A percentile compares a stretch with the other conserved stretches of the same genome.
Conservation (phyloP, 2,329 filamentous ascomycete species). For the Tolypocladium album region DNA sequence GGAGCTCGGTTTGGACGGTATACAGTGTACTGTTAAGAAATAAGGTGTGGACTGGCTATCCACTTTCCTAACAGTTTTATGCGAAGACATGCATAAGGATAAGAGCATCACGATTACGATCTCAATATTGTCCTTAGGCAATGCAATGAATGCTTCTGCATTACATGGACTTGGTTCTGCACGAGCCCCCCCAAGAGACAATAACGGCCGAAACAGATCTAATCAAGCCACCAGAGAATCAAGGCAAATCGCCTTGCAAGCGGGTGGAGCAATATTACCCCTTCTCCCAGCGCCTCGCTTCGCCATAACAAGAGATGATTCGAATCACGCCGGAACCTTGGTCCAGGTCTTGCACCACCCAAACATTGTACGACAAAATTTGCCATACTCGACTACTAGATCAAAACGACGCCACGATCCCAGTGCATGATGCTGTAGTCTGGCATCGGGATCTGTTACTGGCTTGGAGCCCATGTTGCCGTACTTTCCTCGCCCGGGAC, state of each 20-base stretch:
- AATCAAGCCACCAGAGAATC: neutral
- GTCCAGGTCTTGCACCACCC: conserved; percentile 11
- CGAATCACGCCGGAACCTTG: conserved; percentile 5
- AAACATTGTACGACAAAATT: conserved; percentile 12
- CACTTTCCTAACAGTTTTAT: too few relatives aligned
- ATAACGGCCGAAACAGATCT: neutral
- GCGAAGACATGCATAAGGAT: too few relatives aligned
- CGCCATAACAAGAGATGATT: neutral
- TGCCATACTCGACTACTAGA: conserved; percentile 11
- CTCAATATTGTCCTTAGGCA: too few relatives aligned
- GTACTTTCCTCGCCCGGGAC: conserved; percentile 10
- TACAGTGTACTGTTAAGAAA: too few relatives aligned
- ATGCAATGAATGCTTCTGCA: too few relatives aligned
- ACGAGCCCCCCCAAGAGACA: neutral
- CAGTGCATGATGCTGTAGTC: conserved; percentile 11
- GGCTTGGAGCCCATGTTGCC: conserved; percentile 14
- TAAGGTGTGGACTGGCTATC: too few relatives aligned
- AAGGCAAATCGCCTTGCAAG: neutral
- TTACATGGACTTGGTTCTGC: neutral
- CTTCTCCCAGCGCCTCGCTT: neutral
- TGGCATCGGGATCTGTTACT: conserved; percentile 9
- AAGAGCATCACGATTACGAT: too few relatives aligned
- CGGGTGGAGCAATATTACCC: neutral
- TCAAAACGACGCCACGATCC: conserved; percentile 12
- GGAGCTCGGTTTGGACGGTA: too few relatives aligned